phyloP scores from a whole-genome alignment of 2,329 filamentous ascomycete genomes.

The Fonsecaea pugnacius region DNA sequence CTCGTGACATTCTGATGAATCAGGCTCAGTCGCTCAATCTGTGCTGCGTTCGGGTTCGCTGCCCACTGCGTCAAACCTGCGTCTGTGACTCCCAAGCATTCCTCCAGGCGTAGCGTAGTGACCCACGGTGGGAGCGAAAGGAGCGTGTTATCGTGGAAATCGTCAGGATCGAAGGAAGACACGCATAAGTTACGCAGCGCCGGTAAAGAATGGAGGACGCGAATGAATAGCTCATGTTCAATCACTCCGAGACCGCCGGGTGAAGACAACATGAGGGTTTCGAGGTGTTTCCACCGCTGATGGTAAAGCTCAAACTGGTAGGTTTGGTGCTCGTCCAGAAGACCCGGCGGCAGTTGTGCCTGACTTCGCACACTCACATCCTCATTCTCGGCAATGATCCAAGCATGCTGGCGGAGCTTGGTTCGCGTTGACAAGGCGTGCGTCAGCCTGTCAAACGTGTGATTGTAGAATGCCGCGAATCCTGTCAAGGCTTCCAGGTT shows the following conservation, averaged over 20 bases:
- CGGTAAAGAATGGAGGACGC: constrained; percentile 58
- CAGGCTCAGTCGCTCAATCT: constrained; percentile 55
- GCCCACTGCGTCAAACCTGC: constrained; percentile 59
- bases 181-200: constrained; percentile 59
- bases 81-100: constrained; percentile 60
- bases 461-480: constrained; percentile 57
- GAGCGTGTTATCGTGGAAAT: constrained; percentile 61
- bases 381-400: constrained; percentile 57
- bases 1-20: constrained; percentile 60
- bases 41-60: constrained; percentile 50
- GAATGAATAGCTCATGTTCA: constrained; percentile 60
- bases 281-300: constrained; percentile 55
- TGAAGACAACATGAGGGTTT: constrained; percentile 59
- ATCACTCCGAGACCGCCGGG: constrained; percentile 50
- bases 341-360: constrained; percentile 45
- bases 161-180: constrained; percentile 57
- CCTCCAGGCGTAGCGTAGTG: constrained; percentile 60
- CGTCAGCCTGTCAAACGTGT: constrained; percentile 59
- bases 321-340: constrained; percentile 56
- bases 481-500: constrained; percentile 61
- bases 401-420: constrained; percentile 60
- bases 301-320: constrained; percentile 60
- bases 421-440: constrained; percentile 61
- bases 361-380: constrained; percentile 46
- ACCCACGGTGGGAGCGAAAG: constrained; percentile 54